Conservation (phyloP, 345 rosid genomes). For the Xanthoceras sorbifolium region DNA sequence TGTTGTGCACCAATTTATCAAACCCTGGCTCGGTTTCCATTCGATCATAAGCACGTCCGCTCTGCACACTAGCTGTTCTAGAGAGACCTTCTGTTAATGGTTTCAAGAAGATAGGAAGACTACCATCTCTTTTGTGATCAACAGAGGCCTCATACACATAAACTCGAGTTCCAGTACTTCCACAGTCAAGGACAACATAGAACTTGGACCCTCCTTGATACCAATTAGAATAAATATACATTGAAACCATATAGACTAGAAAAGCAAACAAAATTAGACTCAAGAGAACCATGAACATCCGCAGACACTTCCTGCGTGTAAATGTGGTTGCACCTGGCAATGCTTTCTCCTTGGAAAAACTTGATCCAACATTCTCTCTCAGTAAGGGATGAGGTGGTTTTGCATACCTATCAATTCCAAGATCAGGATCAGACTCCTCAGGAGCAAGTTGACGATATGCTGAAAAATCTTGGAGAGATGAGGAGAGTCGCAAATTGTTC, state of each 20-base stretch:
- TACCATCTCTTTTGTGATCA: conserved; percentile 56
- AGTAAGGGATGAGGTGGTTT: conserved; percentile 42
- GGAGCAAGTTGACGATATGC: conserved; percentile 53
- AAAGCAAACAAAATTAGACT: conserved; percentile 60
- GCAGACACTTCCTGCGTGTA: conserved; percentile 61
- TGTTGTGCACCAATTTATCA: conserved; percentile 75
- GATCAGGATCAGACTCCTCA: conserved; percentile 45
- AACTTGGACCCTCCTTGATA: conserved; percentile 71
- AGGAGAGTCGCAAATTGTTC: conserved; percentile 64
- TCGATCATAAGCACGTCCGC: conserved; percentile 93
- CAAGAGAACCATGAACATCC: conserved; percentile 46
- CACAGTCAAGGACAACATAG: conserved; percentile 96
- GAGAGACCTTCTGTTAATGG: conserved; percentile 71
- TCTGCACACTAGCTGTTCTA: conserved; percentile 55
- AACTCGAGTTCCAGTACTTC: conserved; percentile 98
- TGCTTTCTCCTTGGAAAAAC: conserved; percentile 87
- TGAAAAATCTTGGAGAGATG: conserved; percentile 92
- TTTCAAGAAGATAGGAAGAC: conserved; percentile 67
- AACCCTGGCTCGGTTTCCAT: conserved; percentile 99
- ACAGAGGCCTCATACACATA: conserved; percentile 75
- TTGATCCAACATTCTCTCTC: conserved; percentile 56
- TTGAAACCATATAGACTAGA: conserved; percentile 53
- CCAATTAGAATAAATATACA: conserved; percentile 72
- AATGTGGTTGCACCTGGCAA: conserved; percentile 47
- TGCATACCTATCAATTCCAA: conserved; percentile 44